A percentile compares a stretch with the other conserved stretches of the same genome.
These are phyloP conservation scores for Suillus decipiens DNA, from an alignment of 768 basidiomycete species.

Conservation along the genomic window DNA sequence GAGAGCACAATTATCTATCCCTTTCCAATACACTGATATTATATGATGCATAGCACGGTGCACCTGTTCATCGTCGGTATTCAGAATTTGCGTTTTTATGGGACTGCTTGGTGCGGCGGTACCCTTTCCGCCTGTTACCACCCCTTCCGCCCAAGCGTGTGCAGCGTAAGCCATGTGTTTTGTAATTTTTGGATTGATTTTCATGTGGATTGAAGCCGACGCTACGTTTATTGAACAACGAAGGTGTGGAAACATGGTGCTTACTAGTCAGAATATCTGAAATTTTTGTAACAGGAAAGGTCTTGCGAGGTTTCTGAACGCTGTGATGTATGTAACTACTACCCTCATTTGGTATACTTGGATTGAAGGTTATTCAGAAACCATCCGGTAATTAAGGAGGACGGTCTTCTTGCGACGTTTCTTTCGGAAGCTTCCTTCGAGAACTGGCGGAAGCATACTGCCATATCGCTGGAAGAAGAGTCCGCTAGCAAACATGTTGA, in stretches of 20 bases:
- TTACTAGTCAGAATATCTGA: constrained; percentile 10
- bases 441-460: constrained; percentile 78
- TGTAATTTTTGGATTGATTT: constrained; percentile 7
- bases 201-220: constrained; percentile 56
- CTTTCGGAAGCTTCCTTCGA: constrained; percentile 84
- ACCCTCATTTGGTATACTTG: constrained; percentile 1
- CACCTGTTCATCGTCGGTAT: constrained; percentile 81
- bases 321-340: constrained; percentile 59
- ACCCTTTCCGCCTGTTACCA: constrained; percentile 91
- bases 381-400: constrained; percentile 89
- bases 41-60: constrained; percentile 48
- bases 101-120: constrained; percentile 82
- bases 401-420: constrained; percentile 81
- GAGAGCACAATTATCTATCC: constrained; percentile 29
- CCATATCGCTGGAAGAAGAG: constrained; percentile 86
- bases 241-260: constrained; percentile 45
- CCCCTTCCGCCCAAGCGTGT: constrained; percentile 90
- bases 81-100: constrained; percentile 92
- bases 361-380: constrained; percentile 52
- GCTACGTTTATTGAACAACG: constrained; percentile 90
- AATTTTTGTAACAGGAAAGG: constrained; percentile 59
- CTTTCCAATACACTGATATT: constrained; percentile 11
- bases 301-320: constrained; percentile 76
- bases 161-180: constrained; percentile 60
- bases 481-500: constrained; percentile 78